phyloP scores from a whole-genome alignment of 495 filamentous ascomycete genomes.

The Lasiosphaeria ovina region DNA sequence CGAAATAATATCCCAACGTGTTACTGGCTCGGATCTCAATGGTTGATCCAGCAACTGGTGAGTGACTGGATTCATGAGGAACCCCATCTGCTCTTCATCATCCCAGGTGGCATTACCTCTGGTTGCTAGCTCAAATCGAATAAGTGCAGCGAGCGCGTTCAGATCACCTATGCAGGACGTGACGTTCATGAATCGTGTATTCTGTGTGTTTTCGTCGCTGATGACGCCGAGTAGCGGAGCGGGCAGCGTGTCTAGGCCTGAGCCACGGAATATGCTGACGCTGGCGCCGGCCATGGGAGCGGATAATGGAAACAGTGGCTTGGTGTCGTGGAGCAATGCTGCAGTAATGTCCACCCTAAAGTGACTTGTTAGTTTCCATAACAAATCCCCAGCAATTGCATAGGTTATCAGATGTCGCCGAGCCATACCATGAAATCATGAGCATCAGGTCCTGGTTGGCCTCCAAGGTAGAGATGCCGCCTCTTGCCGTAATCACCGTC shows the following conservation, averaged over 20 bases:
- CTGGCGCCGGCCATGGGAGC: neutral
- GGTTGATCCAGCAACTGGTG: neutral
- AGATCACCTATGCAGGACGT: neutral
- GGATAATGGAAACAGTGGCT: neutral
- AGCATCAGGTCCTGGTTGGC: conserved; percentile 5
- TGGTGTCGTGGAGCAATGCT: neutral
- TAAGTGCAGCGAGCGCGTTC: neutral
- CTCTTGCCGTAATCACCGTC: conserved; percentile 3
- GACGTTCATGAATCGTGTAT: neutral
- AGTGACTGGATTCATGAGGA: conserved; percentile 4
- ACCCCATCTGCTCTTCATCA: neutral
- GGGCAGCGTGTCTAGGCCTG: neutral
- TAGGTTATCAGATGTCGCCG: neutral
- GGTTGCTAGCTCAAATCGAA: neutral
- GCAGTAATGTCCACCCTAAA: conserved; percentile 3
- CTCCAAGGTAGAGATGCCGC: conserved; percentile 2
- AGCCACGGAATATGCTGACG: neutral
- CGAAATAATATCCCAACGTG: neutral
- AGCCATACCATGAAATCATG: conserved; percentile 5
- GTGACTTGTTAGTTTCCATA: neutral
- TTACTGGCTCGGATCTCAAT: neutral
- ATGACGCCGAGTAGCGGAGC: neutral
- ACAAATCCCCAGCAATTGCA: neutral
- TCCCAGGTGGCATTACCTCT: conserved; percentile 5
- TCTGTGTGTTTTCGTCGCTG: neutral